Evolutionary conservation across 257 asterid species (phyloP), one percentile per base, ranked within the genome.

Genomic region (Solanum paucissectum): DNA sequence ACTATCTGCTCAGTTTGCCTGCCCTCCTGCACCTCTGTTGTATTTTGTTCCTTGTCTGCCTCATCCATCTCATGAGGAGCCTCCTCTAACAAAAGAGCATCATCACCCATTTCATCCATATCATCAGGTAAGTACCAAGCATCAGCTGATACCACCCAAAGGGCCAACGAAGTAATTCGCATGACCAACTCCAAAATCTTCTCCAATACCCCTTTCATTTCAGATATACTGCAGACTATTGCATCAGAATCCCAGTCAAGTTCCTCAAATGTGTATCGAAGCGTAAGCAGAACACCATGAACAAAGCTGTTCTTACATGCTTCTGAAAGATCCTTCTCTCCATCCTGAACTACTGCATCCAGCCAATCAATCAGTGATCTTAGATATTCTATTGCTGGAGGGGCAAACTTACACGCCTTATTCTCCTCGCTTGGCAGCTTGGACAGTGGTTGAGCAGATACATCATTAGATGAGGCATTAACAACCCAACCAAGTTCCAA

Each of bases 261-360:
- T 91, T 95, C 98, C 93, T 97, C 98, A 93, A 95, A 95, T 71
- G 98, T 93, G 93, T 97, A 97, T 29, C 99, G 97, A 76, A 97
- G 96, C 37, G 99, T 86, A 74, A 97, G 98, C 89, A 97, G 89
- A 89, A 94, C 92, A 84, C 99, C 99, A 89, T 97, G 99, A 91
- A 95, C 98, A 88, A 92, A 95, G 91, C 98, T 97, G 89, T 94
- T 92, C 91, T 89, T 92, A 89, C 99, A 95, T 55, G 98, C 98
- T 88, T 93, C 98, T 27, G 94, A 89, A 32, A 97, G 98, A 93
- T 93, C 95, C 87, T 91, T 93, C 91, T 97, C 99, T 89, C 98
- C 99, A 87, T 91, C 93, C 84, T 93, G 98, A 92, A 95, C 98
- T 85, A 94, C 91, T 88, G 90, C 90, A 90, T 86, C 94, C 93